Conservation (phyloP, 2,329 filamentous ascomycete species). For the Pseudogymnoascus sp. region DNA sequence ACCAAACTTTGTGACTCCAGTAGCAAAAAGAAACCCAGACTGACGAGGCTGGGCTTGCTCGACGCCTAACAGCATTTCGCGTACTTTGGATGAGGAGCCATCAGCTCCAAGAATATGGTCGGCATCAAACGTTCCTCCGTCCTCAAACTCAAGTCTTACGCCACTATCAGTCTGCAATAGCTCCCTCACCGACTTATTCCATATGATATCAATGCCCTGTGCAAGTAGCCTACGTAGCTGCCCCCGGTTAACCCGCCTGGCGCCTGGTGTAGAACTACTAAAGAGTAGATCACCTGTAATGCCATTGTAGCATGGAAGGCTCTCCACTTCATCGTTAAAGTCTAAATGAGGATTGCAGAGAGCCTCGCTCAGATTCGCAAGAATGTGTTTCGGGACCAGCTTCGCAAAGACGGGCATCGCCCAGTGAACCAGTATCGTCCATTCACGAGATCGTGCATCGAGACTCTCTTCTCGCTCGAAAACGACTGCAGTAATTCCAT, state of each 20-base stretch:
- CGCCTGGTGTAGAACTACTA: constrained; percentile 26
- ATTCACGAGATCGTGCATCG: constrained; percentile 29
- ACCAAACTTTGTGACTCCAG: constrained; percentile 21
- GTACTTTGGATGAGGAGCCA: constrained; percentile 26
- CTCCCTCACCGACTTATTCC: constrained; percentile 21
- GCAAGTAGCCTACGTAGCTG: constrained; percentile 28
- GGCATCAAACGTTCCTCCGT: constrained; percentile 18
- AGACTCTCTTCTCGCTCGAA: constrained; percentile 28
- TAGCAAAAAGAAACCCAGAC: constrained; percentile 28
- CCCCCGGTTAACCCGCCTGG: constrained; percentile 29
- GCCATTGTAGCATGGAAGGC: constrained; percentile 28
- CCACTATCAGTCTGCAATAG: constrained; percentile 10
- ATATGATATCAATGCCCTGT: constrained; percentile 28
- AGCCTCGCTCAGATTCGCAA: constrained; percentile 24
- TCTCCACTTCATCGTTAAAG: constrained; percentile 27
- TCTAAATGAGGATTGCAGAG: constrained; percentile 30
- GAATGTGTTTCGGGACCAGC: constrained; percentile 28
- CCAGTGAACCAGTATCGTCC: constrained; percentile 36
- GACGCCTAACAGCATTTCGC: constrained; percentile 25
- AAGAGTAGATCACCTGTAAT: constrained; percentile 32
- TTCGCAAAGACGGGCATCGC: constrained; percentile 29
- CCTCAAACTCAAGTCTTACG: constrained; percentile 23
- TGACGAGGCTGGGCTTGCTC: constrained; percentile 18
- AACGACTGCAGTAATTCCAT: constrained; percentile 28
- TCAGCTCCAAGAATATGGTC: constrained; percentile 30